Conservation (phyloP, 2,329 filamentous ascomycete species). For the Gremmenia infestans region DNA sequence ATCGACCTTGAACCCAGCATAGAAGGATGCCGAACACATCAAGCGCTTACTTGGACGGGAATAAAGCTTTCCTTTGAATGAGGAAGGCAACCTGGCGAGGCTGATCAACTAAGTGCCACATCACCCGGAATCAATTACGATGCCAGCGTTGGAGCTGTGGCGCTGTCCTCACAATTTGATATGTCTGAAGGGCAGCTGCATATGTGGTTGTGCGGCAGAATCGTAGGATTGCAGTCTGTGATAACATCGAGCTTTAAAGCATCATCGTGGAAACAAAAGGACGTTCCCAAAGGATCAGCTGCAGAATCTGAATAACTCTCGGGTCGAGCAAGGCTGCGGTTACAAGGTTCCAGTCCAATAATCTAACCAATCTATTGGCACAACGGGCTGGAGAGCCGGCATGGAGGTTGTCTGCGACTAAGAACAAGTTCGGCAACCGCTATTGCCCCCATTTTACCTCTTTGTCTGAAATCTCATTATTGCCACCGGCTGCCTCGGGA, state of each 20-base stretch:
- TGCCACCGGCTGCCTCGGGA: not conserved
- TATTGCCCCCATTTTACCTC: not conserved
- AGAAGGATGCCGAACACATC: not conserved
- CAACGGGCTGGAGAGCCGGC: not conserved
- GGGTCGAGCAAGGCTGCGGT: slow-evolving; percentile 3
- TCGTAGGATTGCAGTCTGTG: not conserved
- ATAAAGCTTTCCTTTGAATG: not conserved
- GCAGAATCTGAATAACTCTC: not conserved
- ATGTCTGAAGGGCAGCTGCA: not conserved
- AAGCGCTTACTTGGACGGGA: not conserved
- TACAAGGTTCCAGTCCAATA: slow-evolving; percentile 1
- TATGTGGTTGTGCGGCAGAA: not conserved
- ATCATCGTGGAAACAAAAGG: not conserved
- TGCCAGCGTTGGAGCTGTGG: not conserved
- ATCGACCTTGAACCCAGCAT: not conserved
- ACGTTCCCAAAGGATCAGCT: not conserved
- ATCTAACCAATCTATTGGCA: not conserved
- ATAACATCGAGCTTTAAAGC: not conserved
- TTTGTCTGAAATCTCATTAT: not conserved
- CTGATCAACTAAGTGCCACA: slow-evolving; percentile 1
- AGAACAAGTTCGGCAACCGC: not conserved
- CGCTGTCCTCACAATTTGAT: not conserved
- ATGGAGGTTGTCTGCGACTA: not conserved
- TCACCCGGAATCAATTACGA: slow-evolving; percentile 2
- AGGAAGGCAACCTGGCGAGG: not conserved